Evolutionary conservation across 495 filamentous ascomycete species (phyloP), one percentile per base, ranked within the genome.

Genomic region (Talaromyces liani): DNA sequence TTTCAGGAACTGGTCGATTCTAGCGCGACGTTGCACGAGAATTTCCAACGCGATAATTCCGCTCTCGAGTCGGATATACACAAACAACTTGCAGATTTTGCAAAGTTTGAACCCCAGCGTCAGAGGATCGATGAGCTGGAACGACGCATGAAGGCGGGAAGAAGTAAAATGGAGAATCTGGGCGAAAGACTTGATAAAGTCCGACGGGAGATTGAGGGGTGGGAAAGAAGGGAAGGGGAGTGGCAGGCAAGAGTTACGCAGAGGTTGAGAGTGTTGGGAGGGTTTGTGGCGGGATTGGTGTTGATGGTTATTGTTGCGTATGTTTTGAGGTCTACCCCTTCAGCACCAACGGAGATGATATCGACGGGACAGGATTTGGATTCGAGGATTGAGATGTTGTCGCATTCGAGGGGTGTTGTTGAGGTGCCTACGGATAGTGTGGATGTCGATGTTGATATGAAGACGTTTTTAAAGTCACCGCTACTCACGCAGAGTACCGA

Each of bases 61-160:
- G 78, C 79, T 51, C 69, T 94, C 3, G 81, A 84, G 18, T 73
- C 70, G 7, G 91, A 94, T 29, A 79, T 91, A 31, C 75, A 75
- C 18, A 77, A 78, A 27, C 90, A 92, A 70, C 79, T 93, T 24
- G 79, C 85, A 55, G 80, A 79, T 7, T 84, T 94, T 18, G 81
- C 83, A 5, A 80, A 82, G 10, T 93, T 94, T 58, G 77, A 86
- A n/a, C 79, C 85, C 4, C 91, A 96, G 73, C 79, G 88, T 49
- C 72, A 81, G 64, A 84, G 82, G 27, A 89, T 96, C 54, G 76
- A 84, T 41, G 77, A 76, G 36, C 73, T 97, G 57, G 85, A 89
- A 63, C 72, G 78, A 39, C 84, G 91, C 39, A 84, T 97, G 63
- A 79, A 80, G 61, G 68, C 68, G 0, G 88, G 90, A 12, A 82